Percentiles rank a stretch among this genome's conserved stretches.
Conservation (phyloP, 345 rosid genomes). For the Orychophragmus violaceus region DNA sequence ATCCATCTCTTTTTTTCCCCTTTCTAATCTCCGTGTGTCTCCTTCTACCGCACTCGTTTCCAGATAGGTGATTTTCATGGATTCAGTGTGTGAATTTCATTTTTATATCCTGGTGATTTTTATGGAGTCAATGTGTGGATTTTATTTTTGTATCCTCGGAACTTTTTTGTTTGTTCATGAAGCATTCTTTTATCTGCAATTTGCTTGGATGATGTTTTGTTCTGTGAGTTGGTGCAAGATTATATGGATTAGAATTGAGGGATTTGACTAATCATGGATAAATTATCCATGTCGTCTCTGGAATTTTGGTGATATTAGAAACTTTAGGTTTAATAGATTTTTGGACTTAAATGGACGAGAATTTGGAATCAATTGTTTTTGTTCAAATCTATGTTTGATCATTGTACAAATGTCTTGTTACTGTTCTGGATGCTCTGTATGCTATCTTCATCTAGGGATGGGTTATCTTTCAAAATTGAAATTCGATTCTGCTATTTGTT, state of each 20-base stretch:
- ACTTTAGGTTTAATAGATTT: no score
- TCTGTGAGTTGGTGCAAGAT: background rate
- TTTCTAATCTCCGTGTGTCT: background rate
- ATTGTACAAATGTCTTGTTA: background rate
- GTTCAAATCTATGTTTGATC: background rate
- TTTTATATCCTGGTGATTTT: background rate
- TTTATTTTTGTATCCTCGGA: no score
- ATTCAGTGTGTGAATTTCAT: constrained; percentile 1
- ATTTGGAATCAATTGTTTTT: no score
- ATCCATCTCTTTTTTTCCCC: background rate
- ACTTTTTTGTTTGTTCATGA: background rate
- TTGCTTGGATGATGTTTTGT: constrained; percentile 4
- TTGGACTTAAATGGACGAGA: no score
- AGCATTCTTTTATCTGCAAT: no score
- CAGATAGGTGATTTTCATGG: constrained; percentile 14
- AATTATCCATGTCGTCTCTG: background rate
- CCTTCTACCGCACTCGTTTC: constrained; percentile 8
- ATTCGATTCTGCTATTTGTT: constrained; percentile 31
- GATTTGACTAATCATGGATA: background rate
- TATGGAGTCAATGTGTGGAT: no score
- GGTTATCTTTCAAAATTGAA: background rate
- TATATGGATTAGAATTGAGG: background rate
- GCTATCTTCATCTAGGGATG: background rate
- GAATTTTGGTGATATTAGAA: background rate
- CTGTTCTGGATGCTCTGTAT: background rate